Evolutionary conservation across 2,329 filamentous ascomycete genomes (phyloP).

Genomic region (Orbilia javanica): DNA sequence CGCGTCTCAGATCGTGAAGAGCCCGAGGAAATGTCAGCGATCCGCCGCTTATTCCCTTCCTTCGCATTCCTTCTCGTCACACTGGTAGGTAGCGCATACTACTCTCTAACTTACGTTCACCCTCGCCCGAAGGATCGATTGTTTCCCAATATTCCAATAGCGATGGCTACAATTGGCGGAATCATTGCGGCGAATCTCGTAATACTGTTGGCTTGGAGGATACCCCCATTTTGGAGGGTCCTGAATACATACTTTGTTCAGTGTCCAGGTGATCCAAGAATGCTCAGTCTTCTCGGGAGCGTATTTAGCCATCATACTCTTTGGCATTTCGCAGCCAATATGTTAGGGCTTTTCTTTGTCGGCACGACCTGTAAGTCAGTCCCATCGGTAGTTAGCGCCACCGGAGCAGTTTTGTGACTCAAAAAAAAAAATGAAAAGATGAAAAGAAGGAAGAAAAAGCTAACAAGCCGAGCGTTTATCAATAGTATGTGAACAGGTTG

Average conservation of each 20-base stretch:
- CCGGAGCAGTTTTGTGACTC: too few species aligned
- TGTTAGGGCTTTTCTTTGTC: conserved; percentile 75
- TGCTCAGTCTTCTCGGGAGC: conserved; percentile 73
- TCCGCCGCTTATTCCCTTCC: conserved; percentile 64
- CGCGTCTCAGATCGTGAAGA: conserved; percentile 33
- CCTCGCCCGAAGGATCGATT: conserved; percentile 68
- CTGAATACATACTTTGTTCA: conserved; percentile 78
- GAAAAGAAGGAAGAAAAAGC: conserved; percentile 12
- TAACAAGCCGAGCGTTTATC: not conserved
- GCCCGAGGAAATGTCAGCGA: conserved; percentile 41
- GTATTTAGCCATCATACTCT: conserved; percentile 77
- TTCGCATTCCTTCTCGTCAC: conserved; percentile 64
- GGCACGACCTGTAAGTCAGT: conserved; percentile 69
- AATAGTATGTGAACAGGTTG: conserved; percentile 77
- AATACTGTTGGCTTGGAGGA: conserved; percentile 73
- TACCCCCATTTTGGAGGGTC: conserved; percentile 75
- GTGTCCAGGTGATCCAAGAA: conserved; percentile 74
- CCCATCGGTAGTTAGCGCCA: not conserved
- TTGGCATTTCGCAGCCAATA: conserved; percentile 75
- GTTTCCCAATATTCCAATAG: conserved; percentile 73
- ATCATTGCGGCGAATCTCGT: conserved; percentile 73
- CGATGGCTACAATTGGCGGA: conserved; percentile 74
- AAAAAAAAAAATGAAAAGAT: not conserved
- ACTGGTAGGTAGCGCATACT: conserved; percentile 63
- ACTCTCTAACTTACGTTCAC: conserved; percentile 67